A percentile compares a stretch with the other conserved stretches of the same genome.
Evolutionary conservation across 2,329 filamentous ascomycete genomes (phyloP).

Genomic region (Aspergillus proliferans): DNA sequence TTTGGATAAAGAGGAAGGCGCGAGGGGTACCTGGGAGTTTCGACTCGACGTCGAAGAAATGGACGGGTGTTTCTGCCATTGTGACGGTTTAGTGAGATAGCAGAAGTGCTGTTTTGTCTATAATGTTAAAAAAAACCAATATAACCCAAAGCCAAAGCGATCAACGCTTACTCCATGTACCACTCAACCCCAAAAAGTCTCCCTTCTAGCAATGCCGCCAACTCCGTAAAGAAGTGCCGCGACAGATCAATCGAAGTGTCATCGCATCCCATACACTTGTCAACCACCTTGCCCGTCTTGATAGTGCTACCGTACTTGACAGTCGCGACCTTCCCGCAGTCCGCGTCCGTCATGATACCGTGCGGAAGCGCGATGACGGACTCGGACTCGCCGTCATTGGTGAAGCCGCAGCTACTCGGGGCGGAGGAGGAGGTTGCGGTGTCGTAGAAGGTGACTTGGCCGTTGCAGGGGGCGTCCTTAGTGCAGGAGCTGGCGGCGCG

Average conservation of each 20-base stretch:
- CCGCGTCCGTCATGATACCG: constrained; percentile 61
- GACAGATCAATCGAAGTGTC: constrained; percentile 55
- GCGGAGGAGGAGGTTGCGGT: constrained; percentile 55
- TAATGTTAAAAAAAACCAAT: background rate
- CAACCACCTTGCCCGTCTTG: constrained; percentile 55
- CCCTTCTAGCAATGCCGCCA: constrained; percentile 36
- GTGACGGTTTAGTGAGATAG: background rate
- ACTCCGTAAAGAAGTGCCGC: constrained; percentile 48
- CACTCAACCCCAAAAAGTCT: constrained; percentile 39
- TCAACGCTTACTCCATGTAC: constrained; percentile 32
- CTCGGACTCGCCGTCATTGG: constrained; percentile 51
- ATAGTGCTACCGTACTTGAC: constrained; percentile 57
- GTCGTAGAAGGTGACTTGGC: constrained; percentile 69
- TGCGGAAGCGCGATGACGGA: constrained; percentile 65
- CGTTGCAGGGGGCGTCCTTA: constrained; percentile 33
- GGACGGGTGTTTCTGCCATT: constrained; percentile 21
- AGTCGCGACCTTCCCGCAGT: constrained; percentile 64
- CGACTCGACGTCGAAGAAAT: constrained; percentile 30
- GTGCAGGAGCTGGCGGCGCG: constrained; percentile 17
- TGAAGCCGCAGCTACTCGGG: constrained; percentile 53
- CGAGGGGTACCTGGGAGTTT: constrained; percentile 18
- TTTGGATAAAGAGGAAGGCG: background rate
- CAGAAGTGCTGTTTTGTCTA: background rate
- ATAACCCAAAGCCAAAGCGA: constrained; percentile 7
- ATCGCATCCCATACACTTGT: constrained; percentile 70